Evolutionary conservation across 441 rosid genomes (phyloP).

Genomic region (Raphanus hybrid): DNA sequence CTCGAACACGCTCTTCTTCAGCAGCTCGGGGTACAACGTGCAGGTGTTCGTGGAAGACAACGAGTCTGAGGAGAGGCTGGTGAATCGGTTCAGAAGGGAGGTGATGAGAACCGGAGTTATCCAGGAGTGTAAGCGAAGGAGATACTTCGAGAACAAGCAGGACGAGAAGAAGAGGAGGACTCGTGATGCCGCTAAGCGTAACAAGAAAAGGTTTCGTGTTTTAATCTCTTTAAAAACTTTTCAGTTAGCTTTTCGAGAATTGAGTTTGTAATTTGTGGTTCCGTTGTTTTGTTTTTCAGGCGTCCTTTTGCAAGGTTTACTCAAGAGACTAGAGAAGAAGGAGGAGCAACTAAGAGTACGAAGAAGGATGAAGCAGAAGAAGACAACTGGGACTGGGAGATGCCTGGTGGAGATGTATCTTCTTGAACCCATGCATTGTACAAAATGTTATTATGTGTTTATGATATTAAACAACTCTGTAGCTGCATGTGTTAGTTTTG

Average conservation of each 20-base stretch:
- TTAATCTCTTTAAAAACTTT: no score
- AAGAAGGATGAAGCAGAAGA: slow-evolving; percentile 61
- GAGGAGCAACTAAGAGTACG: slow-evolving; percentile 46
- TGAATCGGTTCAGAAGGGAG: slow-evolving; percentile 81
- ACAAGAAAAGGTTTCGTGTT: slow-evolving; percentile 56
- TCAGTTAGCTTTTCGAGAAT: no score
- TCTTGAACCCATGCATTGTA: slow-evolving; percentile 37
- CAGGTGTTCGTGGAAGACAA: slow-evolving; percentile 80
- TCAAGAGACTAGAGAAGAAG: slow-evolving; percentile 48
- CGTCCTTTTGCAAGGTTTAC: slow-evolving; percentile 54
- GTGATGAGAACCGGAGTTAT: slow-evolving; percentile 86
- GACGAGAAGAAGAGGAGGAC: slow-evolving; percentile 82
- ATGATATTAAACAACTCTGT: no score
- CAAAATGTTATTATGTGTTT: no score
- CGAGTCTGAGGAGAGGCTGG: slow-evolving; percentile 81
- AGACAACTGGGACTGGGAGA: slow-evolving; percentile 75
- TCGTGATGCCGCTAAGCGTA: slow-evolving; percentile 93
- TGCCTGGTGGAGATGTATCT: slow-evolving; percentile 72
- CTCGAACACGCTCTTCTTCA: slow-evolving; percentile 71
- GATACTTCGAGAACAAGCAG: slow-evolving; percentile 71
- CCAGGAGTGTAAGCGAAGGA: slow-evolving; percentile 79
- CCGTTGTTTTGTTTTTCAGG: slow-evolving; percentile 42
- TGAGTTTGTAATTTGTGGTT: no score
- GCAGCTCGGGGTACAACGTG: slow-evolving; percentile 69
- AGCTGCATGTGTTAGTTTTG: no score